Percentiles rank a stretch among this genome's conserved stretches.
phyloP scores from a whole-genome alignment of 192 early-diverging fungal species.

The Diversispora eburnea region DNA sequence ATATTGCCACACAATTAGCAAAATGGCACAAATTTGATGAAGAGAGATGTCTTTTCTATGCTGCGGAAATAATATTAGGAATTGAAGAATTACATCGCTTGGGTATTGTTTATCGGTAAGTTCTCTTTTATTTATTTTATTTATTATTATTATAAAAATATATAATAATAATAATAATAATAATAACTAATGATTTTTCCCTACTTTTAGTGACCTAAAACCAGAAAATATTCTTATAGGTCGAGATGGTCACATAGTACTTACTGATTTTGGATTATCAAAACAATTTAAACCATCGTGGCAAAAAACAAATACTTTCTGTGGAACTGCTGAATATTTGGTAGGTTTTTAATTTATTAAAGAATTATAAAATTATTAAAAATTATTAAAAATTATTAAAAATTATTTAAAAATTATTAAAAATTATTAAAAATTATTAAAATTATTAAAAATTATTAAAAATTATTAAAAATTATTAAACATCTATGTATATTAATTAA shows the following conservation, averaged over 20 bases:
- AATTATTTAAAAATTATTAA: neutral
- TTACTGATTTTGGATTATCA: constrained; percentile 93
- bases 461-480: neutral
- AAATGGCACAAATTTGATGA: constrained; percentile 56
- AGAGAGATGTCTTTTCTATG: constrained; percentile 77
- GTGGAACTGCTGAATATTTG: constrained; percentile 78
- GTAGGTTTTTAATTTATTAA: constrained; percentile 26
- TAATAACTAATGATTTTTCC: neutral
- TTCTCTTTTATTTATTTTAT: neutral
- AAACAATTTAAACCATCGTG: constrained; percentile 59
- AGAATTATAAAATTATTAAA: neutral
- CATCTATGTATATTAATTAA: neutral
- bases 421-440: neutral
- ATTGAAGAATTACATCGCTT: constrained; percentile 83
- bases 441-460: neutral
- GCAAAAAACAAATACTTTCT: constrained; percentile 59
- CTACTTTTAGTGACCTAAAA: constrained; percentile 63
- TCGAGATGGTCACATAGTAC: constrained; percentile 74
- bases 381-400: neutral
- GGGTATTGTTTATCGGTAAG: constrained; percentile 80
- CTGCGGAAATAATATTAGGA: constrained; percentile 82
- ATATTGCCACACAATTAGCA: constrained; percentile 84
- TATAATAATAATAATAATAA: too few species aligned
- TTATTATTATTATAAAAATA: neutral
- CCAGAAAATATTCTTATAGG: constrained; percentile 75